Evolutionary conservation across 345 rosid genomes (phyloP), one percentile per base, ranked within the genome.

Genomic region (Euclidium syriacum): DNA sequence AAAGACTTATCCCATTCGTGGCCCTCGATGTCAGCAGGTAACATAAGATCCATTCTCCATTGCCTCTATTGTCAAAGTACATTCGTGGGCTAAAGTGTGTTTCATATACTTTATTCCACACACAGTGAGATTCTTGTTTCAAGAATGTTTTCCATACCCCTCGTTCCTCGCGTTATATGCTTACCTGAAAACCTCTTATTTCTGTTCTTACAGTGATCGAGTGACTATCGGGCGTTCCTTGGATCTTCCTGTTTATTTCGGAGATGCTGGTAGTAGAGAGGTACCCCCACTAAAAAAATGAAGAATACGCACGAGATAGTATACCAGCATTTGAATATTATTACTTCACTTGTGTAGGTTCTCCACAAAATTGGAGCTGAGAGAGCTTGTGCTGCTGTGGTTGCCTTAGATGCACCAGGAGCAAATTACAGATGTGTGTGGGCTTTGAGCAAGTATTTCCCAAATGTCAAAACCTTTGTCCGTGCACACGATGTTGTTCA

Each of bases 231-330:
- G 95, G 20, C 96, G 99, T 67, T 85, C 99, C 60, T 69, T 92
- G 77, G 99, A 85, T 71, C 94, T 92, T 65, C 99, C 99, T 51
- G 99, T 92, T 57, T 92, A 78, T 75, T 92, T 92, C 52, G 99
- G 99, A 74, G 99, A 92, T 47, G 97, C 97, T 48, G 99, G 99
- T 58, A 92, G 99, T 72, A 81, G 86, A 76, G 99, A 92, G 99
- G n/a, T n/a, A n/a, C n/a, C n/a, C n/a, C n/a, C n/a, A n/a, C n/a
- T n/a, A n/a, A n/a, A n/a, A n/a, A n/a, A n/a, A n/a, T n/a, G n/a
- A n/a, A n/a, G n/a, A n/a, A n/a, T n/a, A n/a, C n/a, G n/a, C n/a
- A n/a, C n/a, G n/a, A n/a, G n/a, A n/a, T n/a, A n/a, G n/a, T n/a
- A n/a, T n/a, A n/a, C n/a, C n/a, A n/a, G n/a, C n/a, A n/a, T n/a